Evolutionary conservation across 306 rosid species (phyloP).

Genomic region (Cucurbita pepo): DNA sequence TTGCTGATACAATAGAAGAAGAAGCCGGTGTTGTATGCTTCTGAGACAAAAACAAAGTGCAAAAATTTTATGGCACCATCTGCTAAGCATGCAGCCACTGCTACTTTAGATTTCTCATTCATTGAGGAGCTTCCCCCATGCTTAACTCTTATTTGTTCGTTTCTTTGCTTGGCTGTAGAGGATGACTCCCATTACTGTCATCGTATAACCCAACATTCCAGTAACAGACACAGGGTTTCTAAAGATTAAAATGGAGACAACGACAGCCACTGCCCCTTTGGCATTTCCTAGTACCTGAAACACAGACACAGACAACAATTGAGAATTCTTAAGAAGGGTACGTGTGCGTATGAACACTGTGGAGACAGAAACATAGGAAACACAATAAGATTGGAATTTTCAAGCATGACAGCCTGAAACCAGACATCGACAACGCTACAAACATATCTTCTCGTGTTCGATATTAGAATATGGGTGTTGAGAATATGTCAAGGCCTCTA

Average conservation of each 20-base stretch:
- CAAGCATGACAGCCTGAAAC: too few relatives aligned
- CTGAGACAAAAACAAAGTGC: not conserved
- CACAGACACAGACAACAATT: not conserved
- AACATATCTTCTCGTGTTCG: too few relatives aligned
- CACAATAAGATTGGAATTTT: too few relatives aligned
- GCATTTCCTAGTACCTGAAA: slow-evolving; percentile 82
- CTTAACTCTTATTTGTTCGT: slow-evolving; percentile 32
- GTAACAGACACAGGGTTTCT: slow-evolving; percentile 79
- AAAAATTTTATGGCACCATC: not conserved
- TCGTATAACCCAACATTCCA: slow-evolving; percentile 74
- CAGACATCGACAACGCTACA: too few relatives aligned
- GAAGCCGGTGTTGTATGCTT: not conserved
- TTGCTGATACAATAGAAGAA: not conserved
- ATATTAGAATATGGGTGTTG: not conserved
- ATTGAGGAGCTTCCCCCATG: not conserved
- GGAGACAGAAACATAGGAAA: too few relatives aligned
- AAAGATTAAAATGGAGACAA: slow-evolving; percentile 65
- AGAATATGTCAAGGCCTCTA: not conserved
- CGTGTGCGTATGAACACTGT: too few relatives aligned
- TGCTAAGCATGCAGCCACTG: not conserved
- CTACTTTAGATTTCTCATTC: not conserved
- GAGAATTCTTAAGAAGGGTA: not conserved
- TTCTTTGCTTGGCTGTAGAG: slow-evolving; percentile 82
- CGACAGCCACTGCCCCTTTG: slow-evolving; percentile 88
- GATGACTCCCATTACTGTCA: slow-evolving; percentile 66